Evolutionary conservation across 2,329 filamentous ascomycete species (phyloP).

Genomic region (Furcasterigmium sp.): DNA sequence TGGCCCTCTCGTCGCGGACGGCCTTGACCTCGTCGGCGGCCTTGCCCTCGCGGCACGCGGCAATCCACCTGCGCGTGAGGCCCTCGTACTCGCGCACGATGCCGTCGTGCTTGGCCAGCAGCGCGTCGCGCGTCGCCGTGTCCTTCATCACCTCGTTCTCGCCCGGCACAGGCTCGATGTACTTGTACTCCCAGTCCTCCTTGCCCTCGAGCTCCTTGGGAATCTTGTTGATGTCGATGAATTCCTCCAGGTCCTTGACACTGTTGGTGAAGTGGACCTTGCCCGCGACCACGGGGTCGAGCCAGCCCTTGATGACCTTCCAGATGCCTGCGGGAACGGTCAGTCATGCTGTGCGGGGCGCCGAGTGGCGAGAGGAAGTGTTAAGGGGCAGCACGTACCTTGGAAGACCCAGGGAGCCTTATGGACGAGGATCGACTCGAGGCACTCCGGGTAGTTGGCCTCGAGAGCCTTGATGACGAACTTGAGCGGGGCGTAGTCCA

Average conservation of each 20-base stretch:
- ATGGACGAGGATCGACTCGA: slow-evolving; percentile 87
- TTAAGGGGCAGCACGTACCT: slow-evolving; percentile 42
- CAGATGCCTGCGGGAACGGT: slow-evolving; percentile 64
- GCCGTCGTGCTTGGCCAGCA: slow-evolving; percentile 58
- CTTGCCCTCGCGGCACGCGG: slow-evolving; percentile 30
- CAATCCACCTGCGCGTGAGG: slow-evolving; percentile 71
- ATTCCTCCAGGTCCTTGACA: slow-evolving; percentile 70
- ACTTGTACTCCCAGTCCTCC: slow-evolving; percentile 80
- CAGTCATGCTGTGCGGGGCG: background rate
- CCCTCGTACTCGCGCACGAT: slow-evolving; percentile 72
- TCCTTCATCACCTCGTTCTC: slow-evolving; percentile 77
- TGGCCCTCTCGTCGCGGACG: slow-evolving; percentile 52
- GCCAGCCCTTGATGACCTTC: slow-evolving; percentile 92
- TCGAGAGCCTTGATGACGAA: slow-evolving; percentile 99
- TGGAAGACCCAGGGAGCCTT: slow-evolving; percentile 97
- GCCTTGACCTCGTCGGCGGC: slow-evolving; percentile 36
- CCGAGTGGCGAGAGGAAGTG: slow-evolving; percentile 5
- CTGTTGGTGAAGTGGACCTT: slow-evolving; percentile 94
- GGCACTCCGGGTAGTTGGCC: slow-evolving; percentile 92
- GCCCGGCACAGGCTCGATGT: slow-evolving; percentile 66
- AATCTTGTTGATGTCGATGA: slow-evolving; percentile 66
- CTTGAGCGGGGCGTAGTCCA: slow-evolving; percentile 96
- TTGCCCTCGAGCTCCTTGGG: slow-evolving; percentile 80
- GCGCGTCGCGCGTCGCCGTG: slow-evolving; percentile 51
- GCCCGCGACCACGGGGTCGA: slow-evolving; percentile 89